Evolutionary conservation across 306 rosid species (phyloP).

Genomic region (Quercus variabilis): DNA sequence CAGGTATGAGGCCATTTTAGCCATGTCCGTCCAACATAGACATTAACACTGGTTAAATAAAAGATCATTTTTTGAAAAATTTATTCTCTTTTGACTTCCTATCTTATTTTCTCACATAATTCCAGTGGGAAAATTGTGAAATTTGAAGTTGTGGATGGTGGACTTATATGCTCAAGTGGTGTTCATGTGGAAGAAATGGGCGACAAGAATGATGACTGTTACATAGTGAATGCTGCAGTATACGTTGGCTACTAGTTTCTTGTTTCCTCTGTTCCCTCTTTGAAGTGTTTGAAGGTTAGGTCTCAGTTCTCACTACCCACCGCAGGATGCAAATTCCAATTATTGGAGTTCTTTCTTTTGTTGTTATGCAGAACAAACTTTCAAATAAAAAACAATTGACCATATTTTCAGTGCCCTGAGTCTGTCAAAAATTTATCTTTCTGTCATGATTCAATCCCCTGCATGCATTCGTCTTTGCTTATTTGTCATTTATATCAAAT

Average conservation of each 20-base stretch:
- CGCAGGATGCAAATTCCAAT: not conserved
- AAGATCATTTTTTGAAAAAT: not conserved
- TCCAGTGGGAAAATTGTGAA: constrained; percentile 84
- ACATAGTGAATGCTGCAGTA: constrained; percentile 94
- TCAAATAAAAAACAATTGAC: not conserved
- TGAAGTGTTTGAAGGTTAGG: not conserved
- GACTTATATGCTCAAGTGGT: constrained; percentile 94
- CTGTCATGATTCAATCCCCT: not conserved
- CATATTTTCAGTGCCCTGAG: not conserved
- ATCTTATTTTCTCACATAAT: not conserved
- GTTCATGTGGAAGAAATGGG: constrained; percentile 96
- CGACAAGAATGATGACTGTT: constrained; percentile 92
- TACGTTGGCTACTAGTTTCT: constrained; percentile 74
- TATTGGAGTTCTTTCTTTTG: constrained; percentile 4
- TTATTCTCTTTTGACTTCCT: not conserved
- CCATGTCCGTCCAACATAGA: too few species aligned
- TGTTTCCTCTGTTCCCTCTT: constrained; percentile 16
- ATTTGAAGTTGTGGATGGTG: constrained; percentile 90
- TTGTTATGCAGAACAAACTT: not conserved
- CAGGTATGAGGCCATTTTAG: too few species aligned
- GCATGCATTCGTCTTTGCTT: not conserved
- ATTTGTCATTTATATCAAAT: not conserved
- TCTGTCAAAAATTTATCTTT: not conserved
- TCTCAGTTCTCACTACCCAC: constrained; percentile 2
- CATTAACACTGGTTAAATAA: not conserved